Conservation (phyloP, 306 rosid genomes). For the Acacia melanoxylon region DNA sequence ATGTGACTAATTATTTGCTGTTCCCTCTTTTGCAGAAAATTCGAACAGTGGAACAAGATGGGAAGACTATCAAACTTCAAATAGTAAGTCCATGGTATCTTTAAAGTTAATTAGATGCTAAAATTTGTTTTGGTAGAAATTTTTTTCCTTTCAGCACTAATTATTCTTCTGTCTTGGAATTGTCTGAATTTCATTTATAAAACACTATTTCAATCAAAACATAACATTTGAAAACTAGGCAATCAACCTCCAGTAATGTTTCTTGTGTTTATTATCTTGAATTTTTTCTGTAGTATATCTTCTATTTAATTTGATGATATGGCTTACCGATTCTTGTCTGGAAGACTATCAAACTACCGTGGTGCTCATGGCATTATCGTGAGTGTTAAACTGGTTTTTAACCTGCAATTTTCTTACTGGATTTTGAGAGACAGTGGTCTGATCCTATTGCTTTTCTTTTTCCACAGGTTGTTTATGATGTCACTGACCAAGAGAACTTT, state of each 20-base stretch:
- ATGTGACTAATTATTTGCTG: slow-evolving; percentile 22
- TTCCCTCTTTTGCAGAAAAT: slow-evolving; percentile 64
- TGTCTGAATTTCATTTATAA: neutral
- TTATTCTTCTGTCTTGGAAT: neutral
- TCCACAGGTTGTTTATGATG: no score
- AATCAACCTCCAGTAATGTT: neutral
- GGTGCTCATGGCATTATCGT: no score
- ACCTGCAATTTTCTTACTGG: no score
- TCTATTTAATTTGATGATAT: no score
- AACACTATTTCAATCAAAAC: neutral
- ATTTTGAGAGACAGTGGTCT: no score
- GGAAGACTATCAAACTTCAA: slow-evolving; percentile 91
- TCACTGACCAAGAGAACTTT: no score
- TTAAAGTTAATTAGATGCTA: neutral
- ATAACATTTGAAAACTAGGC: neutral
- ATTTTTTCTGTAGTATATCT: neutral
- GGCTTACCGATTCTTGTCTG: no score
- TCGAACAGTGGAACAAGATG: slow-evolving; percentile 92
- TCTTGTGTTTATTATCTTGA: neutral
- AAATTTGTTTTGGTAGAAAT: neutral
- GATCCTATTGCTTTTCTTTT: no score
- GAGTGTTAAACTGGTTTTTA: no score
- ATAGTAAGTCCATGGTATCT: slow-evolving; percentile 51
- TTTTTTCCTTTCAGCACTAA: slow-evolving; percentile 12
- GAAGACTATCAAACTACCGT: no score